Conservation (phyloP, 2,329 filamentous ascomycete species). For the Stagonosporopsis vannaccii region DNA sequence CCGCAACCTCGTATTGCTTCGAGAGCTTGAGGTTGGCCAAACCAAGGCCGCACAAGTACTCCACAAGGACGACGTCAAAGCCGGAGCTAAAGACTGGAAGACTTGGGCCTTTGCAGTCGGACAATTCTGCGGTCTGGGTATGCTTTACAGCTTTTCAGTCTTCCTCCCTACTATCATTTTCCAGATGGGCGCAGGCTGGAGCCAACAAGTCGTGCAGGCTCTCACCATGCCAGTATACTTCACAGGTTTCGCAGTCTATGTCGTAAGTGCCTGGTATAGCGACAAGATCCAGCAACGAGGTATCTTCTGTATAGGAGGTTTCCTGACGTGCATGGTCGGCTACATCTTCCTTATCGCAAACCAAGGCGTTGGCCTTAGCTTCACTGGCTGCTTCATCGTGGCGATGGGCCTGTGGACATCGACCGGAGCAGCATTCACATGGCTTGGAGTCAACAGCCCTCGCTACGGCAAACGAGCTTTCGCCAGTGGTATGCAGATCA, state of each 20-base stretch:
- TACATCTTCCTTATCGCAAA: constrained; percentile 54
- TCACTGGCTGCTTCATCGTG: constrained; percentile 39
- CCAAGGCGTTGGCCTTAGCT: constrained; percentile 27
- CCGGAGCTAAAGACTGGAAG: constrained; percentile 52
- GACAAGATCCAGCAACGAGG: constrained; percentile 38
- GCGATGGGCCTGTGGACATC: constrained; percentile 38
- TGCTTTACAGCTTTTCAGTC: constrained; percentile 37
- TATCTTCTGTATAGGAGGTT: constrained; percentile 35
- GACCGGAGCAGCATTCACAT: constrained; percentile 36
- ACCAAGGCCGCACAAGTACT: constrained; percentile 56
- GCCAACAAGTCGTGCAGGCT: constrained; percentile 34
- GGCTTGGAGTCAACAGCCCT: constrained; percentile 40
- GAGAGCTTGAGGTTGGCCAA: constrained; percentile 52
- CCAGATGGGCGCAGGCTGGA: constrained; percentile 36
- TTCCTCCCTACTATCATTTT: constrained; percentile 44
- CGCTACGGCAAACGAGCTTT: constrained; percentile 43
- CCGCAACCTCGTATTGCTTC: constrained; percentile 26
- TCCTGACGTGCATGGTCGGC: constrained; percentile 54
- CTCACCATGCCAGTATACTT: constrained; percentile 45
- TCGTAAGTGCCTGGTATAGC: constrained; percentile 33
- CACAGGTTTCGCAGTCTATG: constrained; percentile 32
- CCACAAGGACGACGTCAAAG: constrained; percentile 57
- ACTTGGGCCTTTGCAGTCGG: constrained; percentile 52
- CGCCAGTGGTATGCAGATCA: constrained; percentile 47
- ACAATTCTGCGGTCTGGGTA: constrained; percentile 48